Evolutionary conservation across 2,329 filamentous ascomycete genomes (phyloP).

Genomic region (Aspergillus niger): DNA sequence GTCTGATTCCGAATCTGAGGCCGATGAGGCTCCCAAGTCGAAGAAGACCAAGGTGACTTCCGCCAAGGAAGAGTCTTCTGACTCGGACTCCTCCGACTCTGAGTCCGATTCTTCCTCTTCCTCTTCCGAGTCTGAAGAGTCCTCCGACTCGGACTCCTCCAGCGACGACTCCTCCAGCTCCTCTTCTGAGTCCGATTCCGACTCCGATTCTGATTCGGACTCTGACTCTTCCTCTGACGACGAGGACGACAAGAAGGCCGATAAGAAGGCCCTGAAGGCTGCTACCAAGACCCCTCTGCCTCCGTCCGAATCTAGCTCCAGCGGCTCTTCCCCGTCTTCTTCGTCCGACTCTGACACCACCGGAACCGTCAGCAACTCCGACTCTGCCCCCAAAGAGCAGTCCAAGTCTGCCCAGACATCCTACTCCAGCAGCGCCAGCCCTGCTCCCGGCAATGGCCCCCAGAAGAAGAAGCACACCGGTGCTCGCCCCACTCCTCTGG

Average conservation of each 20-base stretch:
- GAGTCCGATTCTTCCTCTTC: constrained; percentile 29
- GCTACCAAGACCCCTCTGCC: constrained; percentile 42
- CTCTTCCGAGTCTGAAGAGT: constrained; percentile 26
- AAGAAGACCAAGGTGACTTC: constrained; percentile 56
- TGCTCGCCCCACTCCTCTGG: constrained; percentile 70
- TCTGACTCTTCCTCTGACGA: constrained; percentile 21
- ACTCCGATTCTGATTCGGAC: constrained; percentile 21
- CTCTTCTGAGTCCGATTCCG: constrained; percentile 11
- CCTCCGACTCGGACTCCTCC: constrained; percentile 26
- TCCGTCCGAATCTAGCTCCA: constrained; percentile 34
- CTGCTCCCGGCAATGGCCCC: constrained; percentile 30
- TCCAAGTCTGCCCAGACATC: constrained; percentile 30
- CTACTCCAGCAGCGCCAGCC: constrained; percentile 57
- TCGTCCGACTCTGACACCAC: constrained; percentile 34
- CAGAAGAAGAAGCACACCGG: constrained; percentile 47
- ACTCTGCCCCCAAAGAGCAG: constrained; percentile 27
- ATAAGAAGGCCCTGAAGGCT: constrained; percentile 34
- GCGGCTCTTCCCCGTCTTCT: constrained; percentile 25
- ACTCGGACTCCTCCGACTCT: constrained; percentile 21
- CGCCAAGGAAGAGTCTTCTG: constrained; percentile 38
- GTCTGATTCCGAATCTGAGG: constrained; percentile 36
- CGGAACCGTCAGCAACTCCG: constrained; percentile 33
- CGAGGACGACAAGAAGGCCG: constrained; percentile 27
- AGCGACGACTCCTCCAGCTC: constrained; percentile 26
- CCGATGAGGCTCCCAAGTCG: constrained; percentile 49